These are phyloP conservation scores for Neonectria faginata DNA, from an alignment of 2,329 filamentous ascomycete species.

Conservation along the genomic window DNA sequence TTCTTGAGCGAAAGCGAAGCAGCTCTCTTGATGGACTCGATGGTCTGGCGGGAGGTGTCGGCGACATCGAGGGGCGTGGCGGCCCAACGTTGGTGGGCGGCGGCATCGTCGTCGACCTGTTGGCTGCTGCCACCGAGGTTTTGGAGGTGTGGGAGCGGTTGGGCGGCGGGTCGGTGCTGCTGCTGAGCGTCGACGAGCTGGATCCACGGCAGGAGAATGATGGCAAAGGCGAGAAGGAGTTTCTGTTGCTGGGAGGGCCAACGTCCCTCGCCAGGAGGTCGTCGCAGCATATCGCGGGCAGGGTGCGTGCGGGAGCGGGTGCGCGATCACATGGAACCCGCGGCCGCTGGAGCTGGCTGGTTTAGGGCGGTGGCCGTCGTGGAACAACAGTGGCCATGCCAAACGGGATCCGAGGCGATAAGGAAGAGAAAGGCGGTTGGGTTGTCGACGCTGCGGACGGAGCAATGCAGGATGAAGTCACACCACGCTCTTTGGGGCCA, in stretches of 20 bases:
- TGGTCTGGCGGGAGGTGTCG: conserved; percentile 45
- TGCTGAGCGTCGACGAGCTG: conserved; percentile 72
- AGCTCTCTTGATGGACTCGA: conserved; percentile 44
- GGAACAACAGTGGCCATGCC: conserved; percentile 38
- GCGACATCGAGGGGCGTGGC: conserved; percentile 47
- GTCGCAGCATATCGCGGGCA: conserved; percentile 67
- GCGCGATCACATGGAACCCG: conserved; percentile 44
- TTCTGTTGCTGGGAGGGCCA: conserved; percentile 60
- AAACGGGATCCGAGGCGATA: conserved; percentile 14
- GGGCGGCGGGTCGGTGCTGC: conserved; percentile 60
- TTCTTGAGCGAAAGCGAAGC: conserved; percentile 41
- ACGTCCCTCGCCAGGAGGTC: conserved; percentile 70
- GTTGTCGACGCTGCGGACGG: conserved; percentile 1
- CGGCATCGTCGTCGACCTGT: conserved; percentile 45
- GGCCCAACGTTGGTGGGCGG: conserved; percentile 45
- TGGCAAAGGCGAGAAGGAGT: conserved; percentile 66
- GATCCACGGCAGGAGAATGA: conserved; percentile 68
- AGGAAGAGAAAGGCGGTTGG: conserved; percentile 20
- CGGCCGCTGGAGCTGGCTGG: conserved; percentile 15
- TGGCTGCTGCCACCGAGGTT: conserved; percentile 43
- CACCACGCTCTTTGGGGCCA: conserved; percentile 31
- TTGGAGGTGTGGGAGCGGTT: conserved; percentile 37
- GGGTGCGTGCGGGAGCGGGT: conserved; percentile 20
- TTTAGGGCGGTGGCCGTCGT: conserved; percentile 31
- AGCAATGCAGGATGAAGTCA: conserved; percentile 43